Evolutionary conservation across 495 filamentous ascomycete genomes (phyloP), one percentile per base, ranked within the genome.

Genomic region (Penicillium lividum): DNA sequence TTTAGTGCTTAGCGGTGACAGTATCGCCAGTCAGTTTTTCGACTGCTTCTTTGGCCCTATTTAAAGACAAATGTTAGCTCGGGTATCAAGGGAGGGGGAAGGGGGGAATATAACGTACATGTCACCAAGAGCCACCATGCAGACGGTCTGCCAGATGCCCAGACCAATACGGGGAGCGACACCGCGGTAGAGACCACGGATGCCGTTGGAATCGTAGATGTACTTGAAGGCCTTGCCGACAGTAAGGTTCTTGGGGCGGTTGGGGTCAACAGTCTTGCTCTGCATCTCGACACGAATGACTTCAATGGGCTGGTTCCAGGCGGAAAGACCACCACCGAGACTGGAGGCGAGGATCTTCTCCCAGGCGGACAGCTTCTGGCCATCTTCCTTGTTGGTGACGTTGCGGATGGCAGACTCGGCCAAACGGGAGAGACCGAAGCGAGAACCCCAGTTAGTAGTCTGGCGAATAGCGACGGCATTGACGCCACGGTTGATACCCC

Each of bases 241-340:
- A 56, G 92, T 98, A 85, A 98, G 84, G 75, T 98, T 98, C 86
- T 95, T 95, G 53, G 94, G 94, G 28, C 94, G 90, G 78, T 98
- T 98, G 53, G 94, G 93, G 68, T 98, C 94, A 56, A 86, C 90
- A 59, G 89, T 97, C 86, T 96, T 98, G 80, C 89, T 93, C 84
- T 98, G 94, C 95, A 98, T 98, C 83, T 98, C 94, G 58, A 98
- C 94, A 64, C 94, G 90, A 73, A 98, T 96, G 70, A 98, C 94
- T 84, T 98, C 94, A 77, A 98, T 98, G 28, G 94, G 94, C 82
- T 98, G 94, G 77, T 98, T 98, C 94, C 94, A 98, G 58, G 94
- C 94, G 58, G 86, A 91, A 54, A 98, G 77, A 67, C 94, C 94
- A 82, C 94, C 94, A 72, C 94, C 94, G 16, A 98, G 66, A 64